Evolutionary conservation across 2,329 filamentous ascomycete genomes (phyloP).

Genomic region (Aspergillus sergii): DNA sequence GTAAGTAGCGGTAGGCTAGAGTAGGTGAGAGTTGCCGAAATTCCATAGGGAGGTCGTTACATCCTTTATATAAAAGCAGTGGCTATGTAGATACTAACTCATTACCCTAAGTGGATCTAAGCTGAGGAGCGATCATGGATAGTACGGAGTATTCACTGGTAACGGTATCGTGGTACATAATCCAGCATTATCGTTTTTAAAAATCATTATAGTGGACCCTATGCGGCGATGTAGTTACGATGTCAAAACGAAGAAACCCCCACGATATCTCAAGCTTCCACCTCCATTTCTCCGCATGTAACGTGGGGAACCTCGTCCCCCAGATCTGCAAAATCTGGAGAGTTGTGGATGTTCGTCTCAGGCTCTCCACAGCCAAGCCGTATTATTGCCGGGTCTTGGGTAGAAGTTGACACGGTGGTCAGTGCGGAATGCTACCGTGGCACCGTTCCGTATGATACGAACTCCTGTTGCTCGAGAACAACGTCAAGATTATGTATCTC

Average conservation of each 20-base stretch:
- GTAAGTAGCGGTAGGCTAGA: too few species aligned
- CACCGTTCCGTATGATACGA: not conserved
- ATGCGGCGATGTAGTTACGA: too few species aligned
- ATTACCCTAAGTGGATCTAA: too few species aligned
- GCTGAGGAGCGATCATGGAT: too few species aligned
- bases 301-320: slow-evolving; percentile 2
- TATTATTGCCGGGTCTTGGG: not conserved
- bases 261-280: not conserved
- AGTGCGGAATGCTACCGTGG: not conserved
- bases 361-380: not conserved
- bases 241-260: not conserved
- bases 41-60: too few species aligned
- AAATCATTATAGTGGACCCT: too few species aligned
- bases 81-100: too few species aligned
- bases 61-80: too few species aligned
- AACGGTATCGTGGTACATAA: too few species aligned
- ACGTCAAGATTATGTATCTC: not conserved
- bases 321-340: slow-evolving; percentile 1
- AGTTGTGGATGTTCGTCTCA: not conserved
- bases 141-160: too few species aligned
- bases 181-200: too few species aligned
- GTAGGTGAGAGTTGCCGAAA: too few species aligned
- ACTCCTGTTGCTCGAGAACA: not conserved
- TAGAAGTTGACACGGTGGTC: not conserved
- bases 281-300: slow-evolving; percentile 7